A percentile compares a stretch with the other conserved stretches of the same genome.
phyloP scores from a whole-genome alignment of 2,329 filamentous ascomycete genomes.

The Zymoseptoria brevis region DNA sequence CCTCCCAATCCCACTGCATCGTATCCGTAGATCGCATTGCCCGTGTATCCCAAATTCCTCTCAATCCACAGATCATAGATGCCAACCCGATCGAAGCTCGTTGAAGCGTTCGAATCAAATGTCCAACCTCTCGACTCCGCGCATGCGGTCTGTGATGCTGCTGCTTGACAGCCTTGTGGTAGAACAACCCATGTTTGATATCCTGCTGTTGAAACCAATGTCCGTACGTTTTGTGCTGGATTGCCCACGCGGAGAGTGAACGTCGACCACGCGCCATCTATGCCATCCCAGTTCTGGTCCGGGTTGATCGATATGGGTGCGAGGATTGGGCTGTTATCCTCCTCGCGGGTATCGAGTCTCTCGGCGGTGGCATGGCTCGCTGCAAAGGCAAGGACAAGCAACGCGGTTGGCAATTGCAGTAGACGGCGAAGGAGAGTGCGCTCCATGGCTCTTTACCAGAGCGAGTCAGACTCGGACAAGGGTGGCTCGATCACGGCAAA shows the following conservation, averaged over 20 bases:
- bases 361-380: conserved; percentile 4
- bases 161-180: conserved; percentile 46
- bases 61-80: conserved; percentile 53
- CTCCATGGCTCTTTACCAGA: background rate
- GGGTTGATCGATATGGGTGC: conserved; percentile 25
- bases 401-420: conserved; percentile 17
- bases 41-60: conserved; percentile 47
- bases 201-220: conserved; percentile 57
- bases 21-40: conserved; percentile 59
- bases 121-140: conserved; percentile 50
- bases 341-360: conserved; percentile 9
- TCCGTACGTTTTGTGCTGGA: conserved; percentile 46
- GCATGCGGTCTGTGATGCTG: conserved; percentile 38
- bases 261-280: conserved; percentile 66
- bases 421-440: conserved; percentile 8
- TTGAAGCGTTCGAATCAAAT: conserved; percentile 48
- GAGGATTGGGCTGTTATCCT: conserved; percentile 10
- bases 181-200: conserved; percentile 66
- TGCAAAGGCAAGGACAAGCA: conserved; percentile 12
- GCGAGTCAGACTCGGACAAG: background rate
- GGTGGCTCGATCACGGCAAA: background rate
- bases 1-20: conserved; percentile 37
- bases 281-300: conserved; percentile 43
- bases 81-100: conserved; percentile 52
- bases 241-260: conserved; percentile 53